Conservation (phyloP, 371 early-diverging fungal species). For the Mucor circinelloides region DNA sequence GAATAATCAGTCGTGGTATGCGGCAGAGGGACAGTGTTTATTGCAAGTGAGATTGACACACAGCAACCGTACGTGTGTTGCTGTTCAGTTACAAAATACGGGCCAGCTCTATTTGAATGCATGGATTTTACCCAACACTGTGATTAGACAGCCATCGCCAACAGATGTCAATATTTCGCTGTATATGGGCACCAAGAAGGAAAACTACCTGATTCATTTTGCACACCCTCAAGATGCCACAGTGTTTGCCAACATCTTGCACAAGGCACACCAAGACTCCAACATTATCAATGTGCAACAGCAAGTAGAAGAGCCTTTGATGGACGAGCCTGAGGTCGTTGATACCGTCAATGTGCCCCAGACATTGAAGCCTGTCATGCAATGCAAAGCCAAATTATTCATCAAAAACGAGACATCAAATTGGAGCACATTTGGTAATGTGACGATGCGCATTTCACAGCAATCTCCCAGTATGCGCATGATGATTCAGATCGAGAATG, state of each 20-base stretch:
- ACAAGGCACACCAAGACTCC: conserved; percentile 28
- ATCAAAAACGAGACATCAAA: conserved; percentile 42
- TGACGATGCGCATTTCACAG: conserved; percentile 38
- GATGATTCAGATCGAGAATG: conserved; percentile 50
- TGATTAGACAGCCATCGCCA: conserved; percentile 33
- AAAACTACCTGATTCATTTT: conserved; percentile 51
- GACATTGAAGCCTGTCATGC: conserved; percentile 41
- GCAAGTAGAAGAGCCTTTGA: background rate
- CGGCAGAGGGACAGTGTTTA: conserved; percentile 41
- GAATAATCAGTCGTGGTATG: conserved; percentile 50
- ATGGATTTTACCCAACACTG: conserved; percentile 44
- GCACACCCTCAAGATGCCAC: conserved; percentile 36
- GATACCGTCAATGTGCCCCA: conserved; percentile 42
- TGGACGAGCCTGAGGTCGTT: conserved; percentile 24
- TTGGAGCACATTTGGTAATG: conserved; percentile 48
- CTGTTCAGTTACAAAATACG: conserved; percentile 35
- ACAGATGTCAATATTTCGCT: conserved; percentile 46
- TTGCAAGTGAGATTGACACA: conserved; percentile 39
- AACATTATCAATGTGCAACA: background rate
- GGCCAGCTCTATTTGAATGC: conserved; percentile 48
- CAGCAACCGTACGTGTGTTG: conserved; percentile 37
- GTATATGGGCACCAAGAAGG: conserved; percentile 36
- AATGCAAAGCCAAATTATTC: conserved; percentile 46
- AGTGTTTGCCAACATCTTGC: conserved; percentile 23
- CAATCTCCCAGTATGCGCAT: conserved; percentile 46